Evolutionary conservation across 2,329 filamentous ascomycete genomes (phyloP), one percentile per base, ranked within the genome.

Genomic region (Nothomitra cinnamomea): DNA sequence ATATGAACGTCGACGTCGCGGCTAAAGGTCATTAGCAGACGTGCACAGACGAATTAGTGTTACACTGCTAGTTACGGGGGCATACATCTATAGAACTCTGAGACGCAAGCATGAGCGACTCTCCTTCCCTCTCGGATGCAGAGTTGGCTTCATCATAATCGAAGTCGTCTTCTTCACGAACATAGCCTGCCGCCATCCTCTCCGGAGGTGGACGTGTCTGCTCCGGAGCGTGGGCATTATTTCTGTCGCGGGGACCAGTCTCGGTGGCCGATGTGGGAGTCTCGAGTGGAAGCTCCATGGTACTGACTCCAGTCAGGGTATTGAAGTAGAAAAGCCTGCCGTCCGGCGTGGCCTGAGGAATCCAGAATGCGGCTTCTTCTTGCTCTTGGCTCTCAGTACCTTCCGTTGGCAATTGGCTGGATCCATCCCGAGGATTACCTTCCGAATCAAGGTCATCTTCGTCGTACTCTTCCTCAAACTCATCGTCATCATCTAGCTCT

Each of bases 281-380:
- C 66, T 98, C 92, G 24, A 98, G 75, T 1, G 92, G 92, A 56
- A 98, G 72, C 65, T 98, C 92, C 79, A 89, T 92, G 58, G 86
- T 94, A 64, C 86, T 94, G 63, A 94, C 87, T 54, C 90, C 89
- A 0, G 92, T 98, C 71, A 95, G 81, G 57, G 90, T 96, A 67
- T 98, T 98, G 75, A 94, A 96, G 70, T 96, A 98, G 69, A 94
- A 98, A 22, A 98, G 70, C 54, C 89, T 79, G 53, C 92, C 92
- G 65, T 96, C 89, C 1, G 87, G 80, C 0, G 92, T 98, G 13
- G 89, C 92, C 70, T 98, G 92, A 17, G 92, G 92, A 60, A 98
- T 95, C 92, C 92, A 98, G 65, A 94, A 98, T 59, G 94, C 90
- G 47, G 90, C 88, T 65, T 90, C 82, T 60, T 92, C 89, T 63